Evolutionary conservation across 805 yeast species (phyloP).

Genomic region (Grigorovia transvaalensis): DNA sequence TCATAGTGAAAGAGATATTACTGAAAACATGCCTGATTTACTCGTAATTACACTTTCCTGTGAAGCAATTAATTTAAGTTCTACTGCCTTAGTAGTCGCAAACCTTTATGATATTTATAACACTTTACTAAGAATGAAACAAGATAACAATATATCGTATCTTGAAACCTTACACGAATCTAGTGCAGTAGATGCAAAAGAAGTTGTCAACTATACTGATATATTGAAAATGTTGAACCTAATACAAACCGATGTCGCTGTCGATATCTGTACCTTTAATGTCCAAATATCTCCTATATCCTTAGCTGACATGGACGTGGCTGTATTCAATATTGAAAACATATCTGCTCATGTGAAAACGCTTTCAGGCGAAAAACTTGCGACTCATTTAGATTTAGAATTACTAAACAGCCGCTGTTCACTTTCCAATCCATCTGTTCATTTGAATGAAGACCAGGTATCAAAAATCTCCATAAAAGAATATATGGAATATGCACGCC

Average conservation of each 20-base stretch:
- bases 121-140: slow-evolving; percentile 58
- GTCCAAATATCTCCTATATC: slow-evolving; percentile 76
- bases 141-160: slow-evolving; percentile 64
- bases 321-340: slow-evolving; percentile 49
- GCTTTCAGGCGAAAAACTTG: slow-evolving; percentile 28
- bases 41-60: slow-evolving; percentile 42
- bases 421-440: slow-evolving; percentile 46
- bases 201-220: slow-evolving; percentile 20
- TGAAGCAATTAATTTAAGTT: slow-evolving; percentile 46
- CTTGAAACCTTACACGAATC: slow-evolving; percentile 64
- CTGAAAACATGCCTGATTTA: slow-evolving; percentile 44
- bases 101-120: slow-evolving; percentile 69
- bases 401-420: slow-evolving; percentile 58
- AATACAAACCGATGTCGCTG: slow-evolving; percentile 59
- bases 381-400: slow-evolving; percentile 49
- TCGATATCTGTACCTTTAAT: slow-evolving; percentile 44
- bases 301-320: slow-evolving; percentile 64
- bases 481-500: slow-evolving; percentile 44
- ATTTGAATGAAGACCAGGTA: slow-evolving; percentile 40
- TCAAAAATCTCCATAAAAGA: slow-evolving; percentile 39
- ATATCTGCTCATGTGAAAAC: slow-evolving; percentile 41
- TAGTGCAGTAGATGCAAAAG: slow-evolving; percentile 20
- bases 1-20: slow-evolving; percentile 52
- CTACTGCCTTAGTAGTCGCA: slow-evolving; percentile 81
- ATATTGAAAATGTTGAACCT: slow-evolving; percentile 23